Percentiles rank a stretch among this genome's conserved stretches.
Evolutionary conservation across 1,284 basidiomycete genomes (phyloP).

Genomic region (Puccinia polysora): DNA sequence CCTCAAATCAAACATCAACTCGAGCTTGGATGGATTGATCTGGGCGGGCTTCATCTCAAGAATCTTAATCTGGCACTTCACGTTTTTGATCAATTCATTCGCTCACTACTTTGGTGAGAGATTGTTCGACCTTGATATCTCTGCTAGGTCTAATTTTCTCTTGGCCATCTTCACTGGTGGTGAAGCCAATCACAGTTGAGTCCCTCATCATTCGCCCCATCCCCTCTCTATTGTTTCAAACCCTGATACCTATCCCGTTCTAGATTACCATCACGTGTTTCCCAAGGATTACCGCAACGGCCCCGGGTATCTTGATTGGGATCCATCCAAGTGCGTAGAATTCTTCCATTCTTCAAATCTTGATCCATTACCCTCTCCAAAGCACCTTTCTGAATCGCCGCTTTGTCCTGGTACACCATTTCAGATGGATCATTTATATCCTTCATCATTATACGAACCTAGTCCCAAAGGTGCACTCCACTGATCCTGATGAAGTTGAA

Average conservation of each 20-base stretch:
- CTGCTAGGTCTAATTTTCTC: conserved; percentile 68
- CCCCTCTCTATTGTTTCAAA: background rate
- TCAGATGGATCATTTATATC: conserved; percentile 62
- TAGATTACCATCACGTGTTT: conserved; percentile 63
- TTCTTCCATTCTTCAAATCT: background rate
- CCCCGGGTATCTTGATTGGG: conserved; percentile 64
- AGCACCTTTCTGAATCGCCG: conserved; percentile 67
- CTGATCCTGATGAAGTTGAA: conserved; percentile 61
- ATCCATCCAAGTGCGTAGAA: conserved; percentile 62
- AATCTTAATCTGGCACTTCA: conserved; percentile 67
- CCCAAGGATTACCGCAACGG: conserved; percentile 65
- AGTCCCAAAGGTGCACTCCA: conserved; percentile 58
- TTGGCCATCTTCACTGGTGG: conserved; percentile 68
- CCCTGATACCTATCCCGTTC: background rate
- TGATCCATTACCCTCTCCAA: conserved; percentile 26
- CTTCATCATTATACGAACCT: conserved; percentile 61
- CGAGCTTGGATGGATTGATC: conserved; percentile 61
- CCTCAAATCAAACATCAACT: conserved; percentile 60
- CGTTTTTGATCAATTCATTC: conserved; percentile 73
- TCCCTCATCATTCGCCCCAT: conserved; percentile 52
- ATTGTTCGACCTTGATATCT: conserved; percentile 71
- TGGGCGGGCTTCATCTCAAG: conserved; percentile 66
- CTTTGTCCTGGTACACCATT: too few species aligned
- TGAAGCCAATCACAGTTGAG: conserved; percentile 74
- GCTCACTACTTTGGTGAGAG: conserved; percentile 74